A percentile compares a stretch with the other conserved stretches of the same genome.
phyloP scores from a whole-genome alignment of 495 filamentous ascomycete species.

The Elasticomyces elasticus region DNA sequence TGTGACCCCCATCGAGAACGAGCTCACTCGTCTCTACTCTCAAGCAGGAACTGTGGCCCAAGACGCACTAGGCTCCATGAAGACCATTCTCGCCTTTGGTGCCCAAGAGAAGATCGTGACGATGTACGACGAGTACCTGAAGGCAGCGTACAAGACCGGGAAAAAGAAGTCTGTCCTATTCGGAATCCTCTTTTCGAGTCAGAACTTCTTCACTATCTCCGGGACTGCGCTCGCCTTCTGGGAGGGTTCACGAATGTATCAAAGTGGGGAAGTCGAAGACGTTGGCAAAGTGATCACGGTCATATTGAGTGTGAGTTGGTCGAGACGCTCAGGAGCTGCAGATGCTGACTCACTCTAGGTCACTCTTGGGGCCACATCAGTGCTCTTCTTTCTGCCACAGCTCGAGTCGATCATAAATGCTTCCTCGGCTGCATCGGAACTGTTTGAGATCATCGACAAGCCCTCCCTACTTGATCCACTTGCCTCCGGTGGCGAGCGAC shows the following conservation, averaged over 20 bases:
- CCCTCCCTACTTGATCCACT: constrained; percentile 29
- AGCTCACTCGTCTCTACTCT: constrained; percentile 13
- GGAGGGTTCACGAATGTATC: constrained; percentile 13
- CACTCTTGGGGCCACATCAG: constrained; percentile 11
- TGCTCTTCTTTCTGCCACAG: constrained; percentile 7
- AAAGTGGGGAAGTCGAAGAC: constrained; percentile 12
- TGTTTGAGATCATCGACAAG: constrained; percentile 34
- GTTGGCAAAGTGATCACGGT: constrained; percentile 22
- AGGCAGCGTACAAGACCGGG: constrained; percentile 7
- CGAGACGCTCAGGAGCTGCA: too few relatives aligned
- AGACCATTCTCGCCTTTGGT: constrained; percentile 21
- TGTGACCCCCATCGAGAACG: constrained; percentile 4
- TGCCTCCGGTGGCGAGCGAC: constrained; percentile 22
- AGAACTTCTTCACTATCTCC: constrained; percentile 16
- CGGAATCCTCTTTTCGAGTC: constrained; percentile 14
- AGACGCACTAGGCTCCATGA: constrained; percentile 16
- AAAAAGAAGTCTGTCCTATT: constrained; percentile 17
- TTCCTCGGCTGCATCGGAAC: constrained; percentile 30
- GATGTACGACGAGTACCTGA: constrained; percentile 15
- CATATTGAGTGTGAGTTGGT: constrained; percentile 1
- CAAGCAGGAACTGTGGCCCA: constrained; percentile 13
- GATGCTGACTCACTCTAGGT: too few relatives aligned
- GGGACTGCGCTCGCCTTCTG: constrained; percentile 22
- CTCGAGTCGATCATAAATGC: constrained; percentile 31
- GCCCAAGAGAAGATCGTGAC: constrained; percentile 7